These are phyloP conservation scores for Thalassiosira sp. DNA, from an alignment of 352 stramenopile species.

Conservation along the genomic window DNA sequence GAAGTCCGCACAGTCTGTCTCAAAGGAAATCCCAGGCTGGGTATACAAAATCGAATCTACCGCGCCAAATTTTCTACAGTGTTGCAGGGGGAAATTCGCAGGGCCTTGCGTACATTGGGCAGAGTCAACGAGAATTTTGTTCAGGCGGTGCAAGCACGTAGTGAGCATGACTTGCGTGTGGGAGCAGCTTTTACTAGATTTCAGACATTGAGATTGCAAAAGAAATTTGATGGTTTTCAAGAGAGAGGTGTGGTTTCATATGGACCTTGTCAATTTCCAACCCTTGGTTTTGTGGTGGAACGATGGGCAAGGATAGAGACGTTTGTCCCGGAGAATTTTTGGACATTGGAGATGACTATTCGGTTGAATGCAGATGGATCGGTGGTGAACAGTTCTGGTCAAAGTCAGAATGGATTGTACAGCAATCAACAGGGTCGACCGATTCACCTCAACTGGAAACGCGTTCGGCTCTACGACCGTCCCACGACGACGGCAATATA, in stretches of 20 bases:
- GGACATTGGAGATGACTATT: constrained; percentile 90
- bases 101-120: constrained; percentile 78
- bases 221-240: constrained; percentile 81
- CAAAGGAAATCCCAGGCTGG: constrained; percentile 60
- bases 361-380: constrained; percentile 52
- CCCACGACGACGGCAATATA: constrained; percentile 91
- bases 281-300: constrained; percentile 89
- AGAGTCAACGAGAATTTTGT: constrained; percentile 84
- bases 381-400: constrained; percentile 28
- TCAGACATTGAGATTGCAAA: constrained; percentile 86
- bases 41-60: constrained; percentile 65
- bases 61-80: constrained; percentile 87
- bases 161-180: constrained; percentile 85
- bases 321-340: constrained; percentile 97
- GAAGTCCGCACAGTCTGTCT: constrained; percentile 86
- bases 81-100: constrained; percentile 81
- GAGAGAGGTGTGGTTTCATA: constrained; percentile 93
- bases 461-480: constrained; percentile 94
- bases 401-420: constrained; percentile 10
- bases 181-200: constrained; percentile 87
- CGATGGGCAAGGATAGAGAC: constrained; percentile 89
- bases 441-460: constrained; percentile 93
- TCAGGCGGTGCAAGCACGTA: constrained; percentile 82
- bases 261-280: constrained; percentile 99
- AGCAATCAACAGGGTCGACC: constrained; percentile 49